Percentiles rank a stretch among this genome's conserved stretches.
Conservation (phyloP, 345 rosid species). For the Salix arbutifolia region DNA sequence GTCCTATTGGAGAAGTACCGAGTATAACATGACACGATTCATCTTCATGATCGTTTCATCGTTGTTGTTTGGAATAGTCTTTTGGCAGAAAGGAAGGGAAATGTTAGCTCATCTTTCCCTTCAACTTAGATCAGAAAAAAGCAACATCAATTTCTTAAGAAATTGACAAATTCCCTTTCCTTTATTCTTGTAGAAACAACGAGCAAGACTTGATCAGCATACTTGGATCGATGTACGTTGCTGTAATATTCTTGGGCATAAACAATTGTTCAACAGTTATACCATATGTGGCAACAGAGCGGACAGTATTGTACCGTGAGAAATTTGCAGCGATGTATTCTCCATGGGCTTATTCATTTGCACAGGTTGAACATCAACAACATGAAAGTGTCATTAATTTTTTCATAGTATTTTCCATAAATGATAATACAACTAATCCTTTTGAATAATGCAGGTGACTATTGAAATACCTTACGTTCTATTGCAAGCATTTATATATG, state of each 20-base stretch:
- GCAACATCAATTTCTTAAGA: not conserved
- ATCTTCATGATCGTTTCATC: constrained; percentile 19
- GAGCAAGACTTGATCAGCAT: not conserved
- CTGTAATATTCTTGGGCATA: not conserved
- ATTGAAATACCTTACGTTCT: constrained; percentile 23
- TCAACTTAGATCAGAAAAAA: not conserved
- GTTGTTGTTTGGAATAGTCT: constrained; percentile 39
- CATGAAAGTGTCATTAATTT: not conserved
- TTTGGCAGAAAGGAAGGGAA: constrained; percentile 46
- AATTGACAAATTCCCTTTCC: not conserved
- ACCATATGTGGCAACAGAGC: not conserved
- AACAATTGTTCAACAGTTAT: not conserved
- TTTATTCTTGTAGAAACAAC: not conserved
- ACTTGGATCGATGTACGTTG: not conserved
- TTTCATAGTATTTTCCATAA: not conserved
- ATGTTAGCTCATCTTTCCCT: not conserved
- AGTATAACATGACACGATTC: constrained; percentile 44
- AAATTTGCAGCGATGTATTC: constrained; percentile 5
- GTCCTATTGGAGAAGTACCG: constrained; percentile 63
- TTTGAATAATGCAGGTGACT: constrained; percentile 7
- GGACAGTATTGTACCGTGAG: not conserved
- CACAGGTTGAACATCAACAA: not conserved
- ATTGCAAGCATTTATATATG: not conserved
- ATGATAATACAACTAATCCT: too few relatives aligned
- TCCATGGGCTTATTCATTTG: not conserved